Base-by-base conservation (phyloP, 2,329 filamentous ascomycete species). In the Aspergillus sp. region DNA sequence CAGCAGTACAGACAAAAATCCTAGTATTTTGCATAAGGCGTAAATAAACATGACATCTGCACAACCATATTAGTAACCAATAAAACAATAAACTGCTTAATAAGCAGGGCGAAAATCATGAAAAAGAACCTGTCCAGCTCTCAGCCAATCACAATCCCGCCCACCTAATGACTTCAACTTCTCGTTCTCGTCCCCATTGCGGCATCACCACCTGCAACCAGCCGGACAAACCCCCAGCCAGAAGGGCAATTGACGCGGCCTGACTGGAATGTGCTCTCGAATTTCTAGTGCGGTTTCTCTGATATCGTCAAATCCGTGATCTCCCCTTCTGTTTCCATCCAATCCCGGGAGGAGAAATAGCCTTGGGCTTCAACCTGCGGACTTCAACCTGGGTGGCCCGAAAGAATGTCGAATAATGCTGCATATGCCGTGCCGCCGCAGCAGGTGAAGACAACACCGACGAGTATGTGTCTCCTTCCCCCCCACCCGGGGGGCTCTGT, bases 401-500 rank as follows among this genome's bases (percentile, higher is more conserved):
- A 44, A 44, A 46, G 44, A 38, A 66, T 66, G 63, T 62, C 62
- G 29, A 59, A 60, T 48, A 64, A 63, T 55, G 56, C 55, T 45
- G 50, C 57, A 29, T 58, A 57, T 45, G 49, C 52, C 8, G 56
- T 58, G 52, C 55, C 62, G 45, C 56, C 62, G 45, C 57, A 19
- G 19, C 19, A 53, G 47, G 59, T 58, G 46, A 65, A 63, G 50
- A 51, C 55, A 38, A 55, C 59, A 41, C 62, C 61, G 30, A 63
- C 53, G 46, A 57, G 63, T 66, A 64, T 43, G 52, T 29, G 36
- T 12, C 43, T 29, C 33, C 32, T 41, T 45, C 34, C 46, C 43
- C 12, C 34, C 7, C 12, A n/a, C 29, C 9, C 7, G 32, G 9
- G 19, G 19, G 19, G 19, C 19, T 19, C 19, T 19, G 19, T 19